These are phyloP conservation scores for Aspergillus calidoustus DNA, from an alignment of 2,329 filamentous ascomycete species.

Conservation along the genomic window DNA sequence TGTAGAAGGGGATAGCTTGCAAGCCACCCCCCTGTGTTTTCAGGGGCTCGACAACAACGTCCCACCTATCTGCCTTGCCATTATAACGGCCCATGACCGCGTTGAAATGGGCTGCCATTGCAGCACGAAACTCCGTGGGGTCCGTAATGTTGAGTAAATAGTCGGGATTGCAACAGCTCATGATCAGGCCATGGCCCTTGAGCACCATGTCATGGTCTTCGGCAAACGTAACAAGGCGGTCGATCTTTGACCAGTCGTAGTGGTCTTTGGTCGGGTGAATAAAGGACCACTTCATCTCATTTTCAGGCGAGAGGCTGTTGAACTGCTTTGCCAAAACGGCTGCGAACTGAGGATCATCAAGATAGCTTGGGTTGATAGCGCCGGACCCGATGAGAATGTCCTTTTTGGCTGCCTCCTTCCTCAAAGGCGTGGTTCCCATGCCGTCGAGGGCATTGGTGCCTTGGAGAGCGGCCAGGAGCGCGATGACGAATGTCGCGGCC, in stretches of 20 bases:
- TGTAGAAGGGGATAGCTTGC: slow-evolving; percentile 1
- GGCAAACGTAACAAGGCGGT: slow-evolving; percentile 15
- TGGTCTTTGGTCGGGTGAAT: slow-evolving; percentile 17
- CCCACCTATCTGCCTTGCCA: slow-evolving; percentile 17
- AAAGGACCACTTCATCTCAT: slow-evolving; percentile 20
- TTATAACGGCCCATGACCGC: slow-evolving; percentile 20
- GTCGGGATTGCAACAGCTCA: slow-evolving; percentile 21
- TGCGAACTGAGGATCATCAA: slow-evolving; percentile 14
- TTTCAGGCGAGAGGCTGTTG: slow-evolving; percentile 21
- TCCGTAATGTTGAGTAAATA: slow-evolving; percentile 19
- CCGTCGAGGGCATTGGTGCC: not conserved
- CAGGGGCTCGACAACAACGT: slow-evolving; percentile 19
- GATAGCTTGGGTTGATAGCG: slow-evolving; percentile 12
- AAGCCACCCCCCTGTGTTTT: slow-evolving; percentile 1
- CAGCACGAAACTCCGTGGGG: slow-evolving; percentile 11
- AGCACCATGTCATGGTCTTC: slow-evolving; percentile 16
- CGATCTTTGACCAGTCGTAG: slow-evolving; percentile 19
- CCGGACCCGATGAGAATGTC: slow-evolving; percentile 15
- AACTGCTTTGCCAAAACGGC: slow-evolving; percentile 18
- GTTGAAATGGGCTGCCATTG: slow-evolving; percentile 15
- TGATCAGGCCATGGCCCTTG: slow-evolving; percentile 21
- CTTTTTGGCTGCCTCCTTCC: slow-evolving; percentile 5
- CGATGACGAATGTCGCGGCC: not conserved
- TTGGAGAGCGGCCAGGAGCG: slow-evolving; percentile 2
- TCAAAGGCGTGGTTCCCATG: slow-evolving; percentile 4